Base-by-base conservation (phyloP, 768 basidiomycete genomes). In the Tricholoma matsutake region DNA sequence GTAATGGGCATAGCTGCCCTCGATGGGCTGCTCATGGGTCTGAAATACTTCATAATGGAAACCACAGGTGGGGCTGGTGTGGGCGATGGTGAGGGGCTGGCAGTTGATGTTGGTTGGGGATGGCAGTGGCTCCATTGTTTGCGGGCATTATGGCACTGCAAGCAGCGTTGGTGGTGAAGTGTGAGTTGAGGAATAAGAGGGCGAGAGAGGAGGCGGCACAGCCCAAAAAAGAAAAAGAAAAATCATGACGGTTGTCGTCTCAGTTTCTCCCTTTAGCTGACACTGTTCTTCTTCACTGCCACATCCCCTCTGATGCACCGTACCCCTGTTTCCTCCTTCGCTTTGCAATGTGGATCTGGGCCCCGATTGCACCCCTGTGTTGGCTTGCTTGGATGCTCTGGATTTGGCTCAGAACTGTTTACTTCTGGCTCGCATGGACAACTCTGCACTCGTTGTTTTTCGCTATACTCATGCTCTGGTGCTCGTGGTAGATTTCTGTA, bases 81-180 rank as follows among this genome's bases (percentile, higher is more conserved):
- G 41, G 41, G 41, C 41, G n/a, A 6, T 43, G n/a, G 41, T 43
- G 2, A 2, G 18, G 1, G 41, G n/a, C n/a, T 18, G 41, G 41
- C n/a, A n/a, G n/a, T n/a, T n/a, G 41, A 43, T n/a, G 4, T 10
- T 43, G 6, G 41, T n/a, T 43, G 13, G 96, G 96, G 0, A 75
- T 97, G 28, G 94, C 89, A 1, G 84, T 98, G 47, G 92, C 85
- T 0, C 96, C 95, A 0, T 81, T 96, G 8, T 96, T 97, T 67
- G 87, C 85, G 2, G 73, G 83, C 10, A 80, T 84, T 9, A 92
- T 94, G 84, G 81, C 86, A 5, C 65, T 88, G 13, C 94, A 96
- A 75, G 85, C 89, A 1, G 75, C 79, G 16, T 71, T 94, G 53
- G n/a, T n/a, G n/a, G n/a, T n/a, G n/a, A n/a, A n/a, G n/a, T n/a